Percentiles rank a stretch among this genome's conserved stretches.
Conservation (phyloP, 2,329 filamentous ascomycete genomes). For the Colletotrichum cuscutae region DNA sequence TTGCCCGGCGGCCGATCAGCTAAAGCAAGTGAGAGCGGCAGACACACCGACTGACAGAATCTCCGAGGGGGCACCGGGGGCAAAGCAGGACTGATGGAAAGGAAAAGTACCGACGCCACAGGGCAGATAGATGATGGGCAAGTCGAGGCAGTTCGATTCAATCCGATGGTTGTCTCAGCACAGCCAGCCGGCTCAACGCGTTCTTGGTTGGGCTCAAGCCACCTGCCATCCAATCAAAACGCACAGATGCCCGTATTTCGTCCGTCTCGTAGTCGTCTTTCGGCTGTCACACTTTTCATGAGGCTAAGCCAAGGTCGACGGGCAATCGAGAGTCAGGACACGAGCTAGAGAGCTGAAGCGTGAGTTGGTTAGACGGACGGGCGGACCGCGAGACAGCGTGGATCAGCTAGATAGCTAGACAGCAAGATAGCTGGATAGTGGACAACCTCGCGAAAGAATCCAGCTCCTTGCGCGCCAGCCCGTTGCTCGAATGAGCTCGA, state of each 20-base stretch:
- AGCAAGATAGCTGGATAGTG: neutral
- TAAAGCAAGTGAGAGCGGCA: neutral
- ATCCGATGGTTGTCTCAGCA: slow-evolving; percentile 9
- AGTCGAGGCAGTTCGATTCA: neutral
- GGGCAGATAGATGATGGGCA: neutral
- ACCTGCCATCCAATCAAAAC: slow-evolving; percentile 30
- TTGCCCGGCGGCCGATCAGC: neutral
- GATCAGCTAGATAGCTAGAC: neutral
- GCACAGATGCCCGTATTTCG: slow-evolving; percentile 14
- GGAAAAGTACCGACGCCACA: neutral
- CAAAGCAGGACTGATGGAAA: neutral
- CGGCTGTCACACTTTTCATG: neutral
- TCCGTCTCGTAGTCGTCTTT: neutral
- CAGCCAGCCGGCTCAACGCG: slow-evolving; percentile 18
- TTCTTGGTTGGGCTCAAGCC: neutral
- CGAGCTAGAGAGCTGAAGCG: neutral
- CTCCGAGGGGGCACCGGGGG: neutral
- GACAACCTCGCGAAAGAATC: neutral
- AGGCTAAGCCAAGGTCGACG: slow-evolving; percentile 2
- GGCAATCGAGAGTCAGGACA: neutral
- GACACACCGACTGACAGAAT: neutral
- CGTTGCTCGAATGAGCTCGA: neutral
- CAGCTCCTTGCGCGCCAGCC: neutral
- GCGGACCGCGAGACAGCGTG: neutral
- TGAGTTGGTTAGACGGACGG: neutral